Base-by-base conservation (phyloP, 2,329 filamentous ascomycete species). In the Fusarium lateritium region DNA sequence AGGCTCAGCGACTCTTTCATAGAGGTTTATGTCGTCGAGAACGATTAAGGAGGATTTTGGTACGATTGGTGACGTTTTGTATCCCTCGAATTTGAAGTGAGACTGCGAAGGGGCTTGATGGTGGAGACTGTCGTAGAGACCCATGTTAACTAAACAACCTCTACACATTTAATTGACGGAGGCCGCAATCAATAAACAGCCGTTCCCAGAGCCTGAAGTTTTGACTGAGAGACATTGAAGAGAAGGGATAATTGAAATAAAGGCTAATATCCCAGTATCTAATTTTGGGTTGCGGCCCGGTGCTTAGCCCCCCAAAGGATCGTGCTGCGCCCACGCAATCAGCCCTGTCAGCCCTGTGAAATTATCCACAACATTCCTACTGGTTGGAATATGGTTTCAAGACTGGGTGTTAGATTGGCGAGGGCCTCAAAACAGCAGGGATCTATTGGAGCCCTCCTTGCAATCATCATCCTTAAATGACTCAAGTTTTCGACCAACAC, bases 1-100 rank as follows among this genome's bases (percentile, higher is more conserved):
- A 7, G 88, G 88, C 15, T 88, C 85, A 65, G 78, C 82, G 60
- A 85, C 84, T 72, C 75, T 89, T 51, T 76, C 90, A 62, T 81
- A 80, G 47, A 81, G 88, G 42, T 91, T 90, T 75, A 85, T 89
- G 24, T 89, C 85, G 75, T 76, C 84, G 75, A 80, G 88, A 66
- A 88, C 85, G 49, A 84, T 91, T 67, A 91, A 91, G 85, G 90
- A 92, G 83, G 89, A 92, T 80, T 92, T 91, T 70, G 28, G 15
- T n/a, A 26, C 31, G 2, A 39, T 47, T 26, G 40, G 52, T 14
- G 19, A 22, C 6, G 42, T 57, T 10, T 2, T 33, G 17, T 62
- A 62, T 26, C 53, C 46, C 4, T 52, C 43, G 10, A 56, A 50
- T n/a, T 44, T 46, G 36, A 15, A 49, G 24, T 42, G n/a, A 24